phyloP scores from a whole-genome alignment of 768 basidiomycete genomes.

The Leucocoprinus leucothites region DNA sequence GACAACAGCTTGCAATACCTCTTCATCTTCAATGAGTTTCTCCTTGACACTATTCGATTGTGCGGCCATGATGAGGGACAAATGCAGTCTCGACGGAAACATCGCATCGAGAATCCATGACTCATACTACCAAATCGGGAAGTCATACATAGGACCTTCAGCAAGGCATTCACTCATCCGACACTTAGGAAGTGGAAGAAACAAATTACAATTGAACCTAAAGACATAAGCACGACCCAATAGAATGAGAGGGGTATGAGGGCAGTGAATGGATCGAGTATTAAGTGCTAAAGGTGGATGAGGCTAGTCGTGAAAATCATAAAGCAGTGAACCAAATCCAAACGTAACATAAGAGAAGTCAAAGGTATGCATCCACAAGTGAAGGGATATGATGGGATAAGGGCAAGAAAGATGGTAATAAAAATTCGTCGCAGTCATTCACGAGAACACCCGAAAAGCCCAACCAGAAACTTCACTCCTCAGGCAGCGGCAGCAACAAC shows the following conservation, averaged over 20 bases:
- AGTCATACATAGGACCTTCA: constrained; percentile 14
- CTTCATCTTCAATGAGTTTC: constrained; percentile 64
- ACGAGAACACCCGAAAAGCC: constrained; percentile 5
- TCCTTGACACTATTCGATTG: constrained; percentile 60
- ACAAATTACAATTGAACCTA: constrained; percentile 58
- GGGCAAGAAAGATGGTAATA: constrained; percentile 27
- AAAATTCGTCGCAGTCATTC: constrained; percentile 49
- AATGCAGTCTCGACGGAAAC: background rate
- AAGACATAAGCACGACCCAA: constrained; percentile 56
- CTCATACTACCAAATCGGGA: constrained; percentile 21
- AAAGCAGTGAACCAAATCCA: constrained; percentile 59
- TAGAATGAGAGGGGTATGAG: constrained; percentile 59
- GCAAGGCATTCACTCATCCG: no score
- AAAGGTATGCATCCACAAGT: constrained; percentile 34
- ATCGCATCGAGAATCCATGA: constrained; percentile 18
- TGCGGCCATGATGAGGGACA: constrained; percentile 51
- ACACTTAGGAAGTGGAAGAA: constrained; percentile 38
- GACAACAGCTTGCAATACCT: constrained; percentile 90
- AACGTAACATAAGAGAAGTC: constrained; percentile 43
- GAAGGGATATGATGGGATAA: constrained; percentile 30
- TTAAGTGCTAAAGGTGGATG: constrained; percentile 65
- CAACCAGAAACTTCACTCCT: constrained; percentile 22
- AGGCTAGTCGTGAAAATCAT: constrained; percentile 67
- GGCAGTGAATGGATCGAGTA: constrained; percentile 57
- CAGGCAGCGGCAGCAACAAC: constrained; percentile 82